Conservation (phyloP, 345 rosid genomes). For the Alliaria petiolata region DNA sequence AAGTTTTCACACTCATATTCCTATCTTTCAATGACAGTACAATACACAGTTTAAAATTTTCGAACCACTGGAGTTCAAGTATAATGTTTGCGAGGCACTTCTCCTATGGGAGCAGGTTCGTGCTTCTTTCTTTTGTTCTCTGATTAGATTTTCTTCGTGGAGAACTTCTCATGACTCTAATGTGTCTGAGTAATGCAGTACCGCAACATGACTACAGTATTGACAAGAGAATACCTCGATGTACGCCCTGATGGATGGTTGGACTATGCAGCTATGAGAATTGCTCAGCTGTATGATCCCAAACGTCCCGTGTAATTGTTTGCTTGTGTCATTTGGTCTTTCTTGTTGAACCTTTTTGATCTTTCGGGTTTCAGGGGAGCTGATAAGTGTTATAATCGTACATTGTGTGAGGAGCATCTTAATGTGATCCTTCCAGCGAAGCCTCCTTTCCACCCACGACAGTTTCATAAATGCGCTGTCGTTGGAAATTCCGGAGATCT, state of each 20-base stretch:
- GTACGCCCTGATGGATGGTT: constrained; percentile 92
- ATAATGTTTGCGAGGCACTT: constrained; percentile 84
- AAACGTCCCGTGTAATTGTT: background rate
- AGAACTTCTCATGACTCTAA: background rate
- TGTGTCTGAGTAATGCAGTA: constrained; percentile 54
- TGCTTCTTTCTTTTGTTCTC: constrained; percentile 4
- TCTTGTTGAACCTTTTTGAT: constrained; percentile 10
- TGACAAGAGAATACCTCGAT: constrained; percentile 94
- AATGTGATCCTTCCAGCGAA: constrained; percentile 76
- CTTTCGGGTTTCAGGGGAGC: constrained; percentile 58
- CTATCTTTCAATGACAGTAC: constrained; percentile 49
- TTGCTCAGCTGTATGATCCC: constrained; percentile 75
- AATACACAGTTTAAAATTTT: constrained; percentile 77
- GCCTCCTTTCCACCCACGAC: constrained; percentile 84
- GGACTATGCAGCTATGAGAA: constrained; percentile 90
- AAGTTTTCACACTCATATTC: background rate
- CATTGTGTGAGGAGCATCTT: constrained; percentile 88
- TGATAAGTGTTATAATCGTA: constrained; percentile 71
- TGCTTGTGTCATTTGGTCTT: background rate
- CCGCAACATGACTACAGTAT: constrained; percentile 93
- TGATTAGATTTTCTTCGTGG: background rate
- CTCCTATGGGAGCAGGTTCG: constrained; percentile 97
- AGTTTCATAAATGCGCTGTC: constrained; percentile 80
- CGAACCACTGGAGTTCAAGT: constrained; percentile 87
- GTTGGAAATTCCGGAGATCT: constrained; percentile 98